Conservation (phyloP, 2,329 filamentous ascomycete genomes). For the Aspergillus unguis region DNA sequence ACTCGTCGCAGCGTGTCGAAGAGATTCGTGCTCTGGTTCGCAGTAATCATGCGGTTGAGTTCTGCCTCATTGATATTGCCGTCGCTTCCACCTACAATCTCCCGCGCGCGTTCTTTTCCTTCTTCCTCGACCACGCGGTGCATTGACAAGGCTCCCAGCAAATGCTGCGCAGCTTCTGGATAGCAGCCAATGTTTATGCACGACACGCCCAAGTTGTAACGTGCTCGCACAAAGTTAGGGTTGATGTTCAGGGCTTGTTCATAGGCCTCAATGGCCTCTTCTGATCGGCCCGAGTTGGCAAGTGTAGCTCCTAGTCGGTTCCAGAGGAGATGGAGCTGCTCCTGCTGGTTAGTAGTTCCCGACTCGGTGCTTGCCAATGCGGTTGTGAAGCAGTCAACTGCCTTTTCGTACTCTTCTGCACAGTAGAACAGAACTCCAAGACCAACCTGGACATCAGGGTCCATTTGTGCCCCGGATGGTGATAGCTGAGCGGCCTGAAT, state of each 20-base stretch:
- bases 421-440: conserved; percentile 97
- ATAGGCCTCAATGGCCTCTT: conserved; percentile 96
- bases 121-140: conserved; percentile 89
- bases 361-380: conserved; percentile 82
- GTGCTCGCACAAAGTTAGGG: conserved; percentile 93
- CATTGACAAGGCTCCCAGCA: conserved; percentile 89
- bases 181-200: conserved; percentile 98
- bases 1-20: conserved; percentile 92
- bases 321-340: conserved; percentile 92
- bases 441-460: conserved; percentile 96
- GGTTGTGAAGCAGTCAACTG: conserved; percentile 94
- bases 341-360: conserved; percentile 76
- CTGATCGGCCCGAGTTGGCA: conserved; percentile 86
- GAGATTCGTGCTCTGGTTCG: conserved; percentile 95
- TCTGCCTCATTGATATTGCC: conserved; percentile 62
- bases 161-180: conserved; percentile 85
- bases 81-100: conserved; percentile 66
- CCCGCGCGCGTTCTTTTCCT: conserved; percentile 75
- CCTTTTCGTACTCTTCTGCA: conserved; percentile 96
- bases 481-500: conserved; percentile 89
- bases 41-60: conserved; percentile 81
- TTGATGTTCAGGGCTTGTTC: conserved; percentile 85
- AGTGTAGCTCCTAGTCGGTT: conserved; percentile 94
- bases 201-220: conserved; percentile 93
- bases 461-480: conserved; percentile 90